Conservation (phyloP, 164 flowering plant species). For the Aristolochia fimbriata region DNA sequence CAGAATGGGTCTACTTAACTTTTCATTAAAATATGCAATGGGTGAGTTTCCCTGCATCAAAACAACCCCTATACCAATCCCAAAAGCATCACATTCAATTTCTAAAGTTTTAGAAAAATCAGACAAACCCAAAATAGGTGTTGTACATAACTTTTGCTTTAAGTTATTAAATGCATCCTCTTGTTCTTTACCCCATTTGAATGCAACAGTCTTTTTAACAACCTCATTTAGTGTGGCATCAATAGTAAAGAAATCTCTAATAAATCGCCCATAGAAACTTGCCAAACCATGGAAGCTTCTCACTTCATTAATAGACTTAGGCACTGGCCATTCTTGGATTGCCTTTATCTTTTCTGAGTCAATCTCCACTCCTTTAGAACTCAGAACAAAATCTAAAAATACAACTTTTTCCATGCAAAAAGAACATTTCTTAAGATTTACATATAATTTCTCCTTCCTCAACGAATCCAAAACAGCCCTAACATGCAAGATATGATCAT, state of each 20-base stretch:
- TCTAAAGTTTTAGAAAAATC: background rate
- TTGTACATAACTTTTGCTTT: background rate
- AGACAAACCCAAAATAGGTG: background rate
- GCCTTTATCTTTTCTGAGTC: too few relatives aligned
- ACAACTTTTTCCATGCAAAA: background rate
- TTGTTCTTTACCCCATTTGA: too few relatives aligned
- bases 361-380: background rate
- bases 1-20: too few relatives aligned
- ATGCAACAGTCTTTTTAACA: background rate
- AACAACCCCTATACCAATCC: too few relatives aligned
- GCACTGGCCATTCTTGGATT: conserved; percentile 6
- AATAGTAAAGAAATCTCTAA: conserved; percentile 2
- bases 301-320: background rate
- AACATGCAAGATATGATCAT: too few relatives aligned
- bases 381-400: background rate
- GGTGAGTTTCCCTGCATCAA: too few relatives aligned
- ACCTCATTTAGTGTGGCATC: background rate
- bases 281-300: conserved; percentile 8
- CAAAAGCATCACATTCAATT: background rate
- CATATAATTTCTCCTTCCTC: background rate
- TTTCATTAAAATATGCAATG: too few relatives aligned
- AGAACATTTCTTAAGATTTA: background rate
- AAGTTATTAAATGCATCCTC: too few relatives aligned
- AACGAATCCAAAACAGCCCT: background rate
- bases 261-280: too few relatives aligned